A percentile compares a stretch with the other conserved stretches of the same genome.
These are phyloP conservation scores for Dryas drummondii DNA, from an alignment of 306 rosid species.

Conservation along the genomic window DNA sequence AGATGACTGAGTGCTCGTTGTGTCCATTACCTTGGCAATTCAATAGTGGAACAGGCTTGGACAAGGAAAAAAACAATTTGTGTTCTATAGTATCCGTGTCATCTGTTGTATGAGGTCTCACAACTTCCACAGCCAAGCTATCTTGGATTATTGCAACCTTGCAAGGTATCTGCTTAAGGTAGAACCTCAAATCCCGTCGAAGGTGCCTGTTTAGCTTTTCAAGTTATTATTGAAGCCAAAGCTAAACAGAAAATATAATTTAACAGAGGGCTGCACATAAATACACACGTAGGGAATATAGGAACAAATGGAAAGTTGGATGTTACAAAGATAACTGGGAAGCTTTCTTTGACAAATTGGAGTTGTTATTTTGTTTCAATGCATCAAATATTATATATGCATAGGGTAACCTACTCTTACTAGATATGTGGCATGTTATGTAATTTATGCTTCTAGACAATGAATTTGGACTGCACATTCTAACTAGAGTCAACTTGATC, in stretches of 20 bases:
- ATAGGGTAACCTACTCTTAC: too few species aligned
- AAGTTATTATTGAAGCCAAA: neutral
- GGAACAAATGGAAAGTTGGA: neutral
- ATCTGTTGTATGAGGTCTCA: slow-evolving; percentile 34
- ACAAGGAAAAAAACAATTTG: slow-evolving; percentile 42
- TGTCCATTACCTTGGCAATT: slow-evolving; percentile 27
- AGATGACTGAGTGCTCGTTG: slow-evolving; percentile 36
- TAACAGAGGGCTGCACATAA: neutral
- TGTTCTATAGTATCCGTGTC: slow-evolving; percentile 35
- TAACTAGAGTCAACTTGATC: too few species aligned
- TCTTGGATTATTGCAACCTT: slow-evolving; percentile 64
- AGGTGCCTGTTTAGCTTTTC: slow-evolving; percentile 49
- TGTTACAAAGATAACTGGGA: neutral
- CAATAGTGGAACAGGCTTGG: slow-evolving; percentile 50
- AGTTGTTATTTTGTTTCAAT: neutral
- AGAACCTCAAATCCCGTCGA: slow-evolving; percentile 52
- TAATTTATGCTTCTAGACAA: too few species aligned
- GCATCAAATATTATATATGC: neutral
- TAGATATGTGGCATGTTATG: too few species aligned
- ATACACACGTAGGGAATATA: neutral
- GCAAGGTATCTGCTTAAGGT: slow-evolving; percentile 58
- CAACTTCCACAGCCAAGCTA: slow-evolving; percentile 41
- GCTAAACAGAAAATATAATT: neutral
- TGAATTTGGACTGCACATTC: too few species aligned
- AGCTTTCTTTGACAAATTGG: neutral